A percentile compares a stretch with the other conserved stretches of the same genome.
Conservation (phyloP, 768 basidiomycete genomes). For the Pholiota microspora region DNA sequence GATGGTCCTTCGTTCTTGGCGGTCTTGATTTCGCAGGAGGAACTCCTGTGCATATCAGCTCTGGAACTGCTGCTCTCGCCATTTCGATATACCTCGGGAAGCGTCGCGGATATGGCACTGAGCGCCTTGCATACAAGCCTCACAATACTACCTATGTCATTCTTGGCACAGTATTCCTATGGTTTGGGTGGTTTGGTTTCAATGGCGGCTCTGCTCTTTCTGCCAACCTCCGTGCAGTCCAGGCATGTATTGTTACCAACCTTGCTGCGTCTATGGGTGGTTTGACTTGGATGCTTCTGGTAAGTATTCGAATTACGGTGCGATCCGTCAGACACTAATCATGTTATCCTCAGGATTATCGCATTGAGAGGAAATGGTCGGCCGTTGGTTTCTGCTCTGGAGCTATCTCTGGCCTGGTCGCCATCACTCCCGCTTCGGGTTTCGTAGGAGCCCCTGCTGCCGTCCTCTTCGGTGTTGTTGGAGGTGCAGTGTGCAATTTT, state of each 20-base stretch:
- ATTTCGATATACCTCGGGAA: conserved; percentile 91
- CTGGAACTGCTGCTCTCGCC: conserved; percentile 88
- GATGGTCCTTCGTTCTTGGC: conserved; percentile 75
- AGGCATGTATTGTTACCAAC: conserved; percentile 93
- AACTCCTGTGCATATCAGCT: conserved; percentile 95
- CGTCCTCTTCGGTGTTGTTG: conserved; percentile 82
- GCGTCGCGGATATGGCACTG: conserved; percentile 88
- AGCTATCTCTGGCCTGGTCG: conserved; percentile 86
- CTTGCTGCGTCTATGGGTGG: conserved; percentile 88
- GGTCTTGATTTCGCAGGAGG: conserved; percentile 94
- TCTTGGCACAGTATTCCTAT: conserved; percentile 90
- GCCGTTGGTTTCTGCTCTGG: conserved; percentile 96
- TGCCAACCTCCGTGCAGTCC: conserved; percentile 83
- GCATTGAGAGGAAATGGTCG: conserved; percentile 91
- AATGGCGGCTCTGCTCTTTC: conserved; percentile 90
- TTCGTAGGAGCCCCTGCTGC: conserved; percentile 82
- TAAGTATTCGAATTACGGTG: conserved; percentile 23
- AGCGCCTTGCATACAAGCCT: conserved; percentile 87
- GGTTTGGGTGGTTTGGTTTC: conserved; percentile 97
- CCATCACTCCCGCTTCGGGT: conserved; percentile 84
- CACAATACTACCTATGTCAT: conserved; percentile 93
- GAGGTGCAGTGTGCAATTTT: conserved; percentile 86
- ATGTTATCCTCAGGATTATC: conserved; percentile 61
- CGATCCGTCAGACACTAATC: background rate
- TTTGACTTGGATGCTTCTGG: conserved; percentile 90